Conservation (phyloP, 2,329 filamentous ascomycete genomes). For the Penicillium sp. region DNA sequence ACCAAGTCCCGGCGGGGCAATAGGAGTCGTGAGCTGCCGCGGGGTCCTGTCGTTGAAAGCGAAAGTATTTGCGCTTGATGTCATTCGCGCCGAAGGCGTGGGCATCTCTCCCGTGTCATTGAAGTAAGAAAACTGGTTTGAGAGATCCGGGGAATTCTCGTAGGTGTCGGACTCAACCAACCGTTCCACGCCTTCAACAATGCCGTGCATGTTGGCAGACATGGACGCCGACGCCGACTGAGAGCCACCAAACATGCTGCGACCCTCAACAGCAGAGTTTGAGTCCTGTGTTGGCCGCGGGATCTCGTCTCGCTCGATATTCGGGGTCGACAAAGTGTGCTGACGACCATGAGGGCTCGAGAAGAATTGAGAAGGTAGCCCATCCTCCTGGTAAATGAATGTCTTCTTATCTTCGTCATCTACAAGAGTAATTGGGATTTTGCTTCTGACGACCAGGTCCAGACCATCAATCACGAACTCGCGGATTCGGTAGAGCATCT, state of each 20-base stretch:
- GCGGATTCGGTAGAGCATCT: slow-evolving; percentile 66
- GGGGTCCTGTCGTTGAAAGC: slow-evolving; percentile 24
- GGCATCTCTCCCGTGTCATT: slow-evolving; percentile 19
- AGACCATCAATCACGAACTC: slow-evolving; percentile 63
- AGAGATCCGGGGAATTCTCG: slow-evolving; percentile 30
- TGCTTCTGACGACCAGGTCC: slow-evolving; percentile 53
- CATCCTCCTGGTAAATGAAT: slow-evolving; percentile 56
- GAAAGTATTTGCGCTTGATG: slow-evolving; percentile 19
- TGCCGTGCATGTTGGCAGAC: slow-evolving; percentile 42
- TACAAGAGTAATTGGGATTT: slow-evolving; percentile 50
- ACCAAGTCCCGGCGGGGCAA: slow-evolving; percentile 36
- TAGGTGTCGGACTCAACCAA: slow-evolving; percentile 43
- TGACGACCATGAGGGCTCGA: slow-evolving; percentile 45
- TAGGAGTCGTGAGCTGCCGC: slow-evolving; percentile 26
- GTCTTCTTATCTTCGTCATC: slow-evolving; percentile 44
- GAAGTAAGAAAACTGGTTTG: slow-evolving; percentile 30
- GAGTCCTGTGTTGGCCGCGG: slow-evolving; percentile 27
- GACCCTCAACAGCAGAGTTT: slow-evolving; percentile 26
- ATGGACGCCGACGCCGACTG: slow-evolving; percentile 50
- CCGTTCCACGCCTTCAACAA: slow-evolving; percentile 40
- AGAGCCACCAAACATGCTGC: slow-evolving; percentile 39
- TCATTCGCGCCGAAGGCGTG: slow-evolving; percentile 25
- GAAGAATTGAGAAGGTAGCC: slow-evolving; percentile 50
- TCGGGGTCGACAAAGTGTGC: slow-evolving; percentile 40
- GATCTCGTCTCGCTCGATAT: slow-evolving; percentile 43